These are phyloP conservation scores for Tripterygium wilfordii DNA, from an alignment of 177 flowering plant genomes.

Conservation along the genomic window DNA sequence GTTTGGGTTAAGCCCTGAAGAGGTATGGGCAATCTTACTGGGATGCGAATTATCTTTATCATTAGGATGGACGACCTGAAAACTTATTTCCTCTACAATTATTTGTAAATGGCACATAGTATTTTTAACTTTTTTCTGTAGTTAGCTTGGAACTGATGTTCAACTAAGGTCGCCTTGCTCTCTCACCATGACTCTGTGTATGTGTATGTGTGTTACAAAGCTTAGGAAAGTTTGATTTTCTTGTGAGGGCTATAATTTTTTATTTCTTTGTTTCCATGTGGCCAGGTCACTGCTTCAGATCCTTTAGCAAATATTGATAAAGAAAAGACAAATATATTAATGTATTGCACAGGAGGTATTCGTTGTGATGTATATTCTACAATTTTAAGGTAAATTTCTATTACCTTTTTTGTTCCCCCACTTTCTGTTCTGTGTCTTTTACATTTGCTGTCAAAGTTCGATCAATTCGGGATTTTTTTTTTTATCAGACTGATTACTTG, in stretches of 20 bases:
- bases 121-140: too few species aligned
- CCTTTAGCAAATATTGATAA: constrained; percentile 68
- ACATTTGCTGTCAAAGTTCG: neutral
- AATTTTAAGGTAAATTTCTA: constrained; percentile 56
- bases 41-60: neutral
- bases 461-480: neutral
- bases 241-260: neutral
- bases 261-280: neutral
- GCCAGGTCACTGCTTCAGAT: constrained; percentile 51
- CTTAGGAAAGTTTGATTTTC: neutral
- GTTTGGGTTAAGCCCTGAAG: constrained; percentile 62
- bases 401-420: neutral
- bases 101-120: too few species aligned
- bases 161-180: too few species aligned
- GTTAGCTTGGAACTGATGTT: too few species aligned
- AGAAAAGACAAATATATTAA: constrained; percentile 71
- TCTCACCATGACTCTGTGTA: too few species aligned
- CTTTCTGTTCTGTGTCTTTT: neutral
- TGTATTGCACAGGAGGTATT: constrained; percentile 99
- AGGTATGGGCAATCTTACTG: constrained; percentile 40
- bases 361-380: constrained; percentile 94
- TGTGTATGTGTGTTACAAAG: too few species aligned
- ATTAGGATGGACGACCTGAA: neutral
- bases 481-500: too few species aligned
- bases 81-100: too few species aligned